Evolutionary conservation across 2,329 filamentous ascomycete genomes (phyloP).

Genomic region (Metarhizium guizhouense): DNA sequence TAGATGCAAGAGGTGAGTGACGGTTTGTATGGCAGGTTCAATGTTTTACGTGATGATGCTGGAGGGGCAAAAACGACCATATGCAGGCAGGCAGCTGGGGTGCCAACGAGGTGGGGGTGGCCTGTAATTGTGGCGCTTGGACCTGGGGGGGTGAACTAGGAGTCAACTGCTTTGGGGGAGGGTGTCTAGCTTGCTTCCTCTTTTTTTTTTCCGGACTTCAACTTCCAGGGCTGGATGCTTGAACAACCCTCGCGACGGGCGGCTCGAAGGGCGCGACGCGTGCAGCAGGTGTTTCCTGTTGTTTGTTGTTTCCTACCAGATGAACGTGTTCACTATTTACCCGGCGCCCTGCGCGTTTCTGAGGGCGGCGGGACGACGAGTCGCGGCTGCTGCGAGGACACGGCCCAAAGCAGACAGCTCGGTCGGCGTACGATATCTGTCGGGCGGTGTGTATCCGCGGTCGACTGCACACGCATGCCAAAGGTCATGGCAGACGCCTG

Average conservation of each 20-base stretch:
- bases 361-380: slow-evolving; percentile 17
- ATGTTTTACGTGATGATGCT: too few relatives aligned
- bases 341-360: slow-evolving; percentile 22
- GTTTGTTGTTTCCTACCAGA: background rate
- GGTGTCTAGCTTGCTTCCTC: background rate
- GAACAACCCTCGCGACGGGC: background rate
- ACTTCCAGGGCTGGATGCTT: background rate
- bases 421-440: slow-evolving; percentile 9
- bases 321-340: slow-evolving; percentile 11
- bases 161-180: too few relatives aligned
- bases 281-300: background rate
- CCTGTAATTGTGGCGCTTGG: background rate
- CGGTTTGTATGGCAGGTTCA: too few relatives aligned
- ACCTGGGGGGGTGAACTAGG: too few relatives aligned
- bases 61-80: background rate
- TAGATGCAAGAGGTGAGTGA: too few relatives aligned
- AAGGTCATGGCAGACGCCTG: slow-evolving; percentile 1
- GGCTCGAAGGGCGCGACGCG: background rate
- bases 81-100: background rate
- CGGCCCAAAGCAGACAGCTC: background rate
- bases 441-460: slow-evolving; percentile 1
- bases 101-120: background rate
- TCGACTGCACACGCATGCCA: background rate
- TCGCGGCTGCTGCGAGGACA: slow-evolving; percentile 1
- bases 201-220: background rate